A percentile compares a stretch with the other conserved stretches of the same genome.
phyloP scores from a whole-genome alignment of 2,329 filamentous ascomycete genomes.

The Talaromyces piceae region DNA sequence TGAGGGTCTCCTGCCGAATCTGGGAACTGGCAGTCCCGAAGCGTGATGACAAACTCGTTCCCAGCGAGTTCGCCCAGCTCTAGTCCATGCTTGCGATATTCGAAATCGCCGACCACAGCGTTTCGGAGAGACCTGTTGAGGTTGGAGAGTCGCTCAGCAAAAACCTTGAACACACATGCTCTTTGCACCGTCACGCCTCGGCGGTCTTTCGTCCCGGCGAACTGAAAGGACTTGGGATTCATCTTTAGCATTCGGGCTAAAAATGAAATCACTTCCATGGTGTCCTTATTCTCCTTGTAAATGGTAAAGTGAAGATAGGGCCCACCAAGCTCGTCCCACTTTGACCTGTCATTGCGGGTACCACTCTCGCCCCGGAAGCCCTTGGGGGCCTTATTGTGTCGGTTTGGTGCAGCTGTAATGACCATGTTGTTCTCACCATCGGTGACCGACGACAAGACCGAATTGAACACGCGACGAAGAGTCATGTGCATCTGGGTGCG shows the following conservation, averaged over 20 bases:
- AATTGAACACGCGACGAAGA: constrained; percentile 72
- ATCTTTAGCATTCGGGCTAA: constrained; percentile 67
- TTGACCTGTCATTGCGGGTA: constrained; percentile 38
- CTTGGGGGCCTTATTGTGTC: constrained; percentile 26
- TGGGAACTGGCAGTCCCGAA: constrained; percentile 72
- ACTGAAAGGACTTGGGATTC: constrained; percentile 61
- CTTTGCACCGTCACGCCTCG: constrained; percentile 80
- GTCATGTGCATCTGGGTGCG: constrained; percentile 58
- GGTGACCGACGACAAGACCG: constrained; percentile 68
- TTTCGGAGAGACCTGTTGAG: constrained; percentile 56
- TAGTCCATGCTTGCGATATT: constrained; percentile 63
- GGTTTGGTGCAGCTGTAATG: constrained; percentile 43
- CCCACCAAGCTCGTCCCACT: constrained; percentile 62
- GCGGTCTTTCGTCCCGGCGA: constrained; percentile 87
- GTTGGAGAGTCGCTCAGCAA: constrained; percentile 55
- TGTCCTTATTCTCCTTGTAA: constrained; percentile 96
- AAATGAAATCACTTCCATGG: constrained; percentile 79
- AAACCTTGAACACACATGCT: constrained; percentile 58
- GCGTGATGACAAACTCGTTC: constrained; percentile 87
- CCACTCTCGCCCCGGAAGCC: constrained; percentile 23
- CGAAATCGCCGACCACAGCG: constrained; percentile 68
- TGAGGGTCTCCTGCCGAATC: constrained; percentile 36
- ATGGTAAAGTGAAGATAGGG: constrained; percentile 85
- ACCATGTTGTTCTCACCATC: constrained; percentile 60
- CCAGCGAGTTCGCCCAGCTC: constrained; percentile 77